Percentiles rank a stretch among this genome's conserved stretches.
Evolutionary conservation across 1,284 basidiomycete species (phyloP).

Genomic region (Moniliella sp.): DNA sequence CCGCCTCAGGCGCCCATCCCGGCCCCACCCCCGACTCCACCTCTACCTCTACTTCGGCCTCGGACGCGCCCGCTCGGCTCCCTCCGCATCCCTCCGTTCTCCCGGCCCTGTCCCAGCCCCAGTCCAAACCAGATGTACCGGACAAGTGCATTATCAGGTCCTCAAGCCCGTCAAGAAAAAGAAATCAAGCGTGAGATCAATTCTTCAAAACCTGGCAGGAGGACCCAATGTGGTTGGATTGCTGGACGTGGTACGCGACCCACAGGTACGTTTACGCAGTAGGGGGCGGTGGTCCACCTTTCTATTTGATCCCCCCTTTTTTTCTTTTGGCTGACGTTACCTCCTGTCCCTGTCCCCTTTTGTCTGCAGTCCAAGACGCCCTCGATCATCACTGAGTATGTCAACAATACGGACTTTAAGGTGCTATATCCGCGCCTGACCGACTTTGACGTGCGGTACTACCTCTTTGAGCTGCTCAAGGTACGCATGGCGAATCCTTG

Average conservation of each 20-base stretch:
- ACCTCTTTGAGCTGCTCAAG: slow-evolving; percentile 90
- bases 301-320: neutral
- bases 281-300: too few relatives aligned
- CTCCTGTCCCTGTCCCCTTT: too few relatives aligned
- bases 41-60: too few relatives aligned
- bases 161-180: slow-evolving; percentile 99
- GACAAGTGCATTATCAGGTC: too few relatives aligned
- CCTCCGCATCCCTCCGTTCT: too few relatives aligned
- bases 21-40: too few relatives aligned
- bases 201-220: slow-evolving; percentile 81
- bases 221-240: slow-evolving; percentile 70
- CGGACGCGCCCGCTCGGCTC: too few relatives aligned
- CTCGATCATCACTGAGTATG: slow-evolving; percentile 90
- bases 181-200: slow-evolving; percentile 98
- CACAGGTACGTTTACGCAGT: slow-evolving; percentile 35
- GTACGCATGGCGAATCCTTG: slow-evolving; percentile 33
- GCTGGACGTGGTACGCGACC: slow-evolving; percentile 80
- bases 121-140: too few relatives aligned
- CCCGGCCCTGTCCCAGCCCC: too few relatives aligned
- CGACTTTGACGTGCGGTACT: slow-evolving; percentile 83
- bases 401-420: slow-evolving; percentile 96
- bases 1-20: too few relatives aligned
- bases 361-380: slow-evolving; percentile 67
- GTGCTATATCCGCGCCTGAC: slow-evolving; percentile 81
- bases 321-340: neutral